Evolutionary conservation across 208 protist genomes (phyloP).

Genomic region (Acanthamoeba royreba): DNA sequence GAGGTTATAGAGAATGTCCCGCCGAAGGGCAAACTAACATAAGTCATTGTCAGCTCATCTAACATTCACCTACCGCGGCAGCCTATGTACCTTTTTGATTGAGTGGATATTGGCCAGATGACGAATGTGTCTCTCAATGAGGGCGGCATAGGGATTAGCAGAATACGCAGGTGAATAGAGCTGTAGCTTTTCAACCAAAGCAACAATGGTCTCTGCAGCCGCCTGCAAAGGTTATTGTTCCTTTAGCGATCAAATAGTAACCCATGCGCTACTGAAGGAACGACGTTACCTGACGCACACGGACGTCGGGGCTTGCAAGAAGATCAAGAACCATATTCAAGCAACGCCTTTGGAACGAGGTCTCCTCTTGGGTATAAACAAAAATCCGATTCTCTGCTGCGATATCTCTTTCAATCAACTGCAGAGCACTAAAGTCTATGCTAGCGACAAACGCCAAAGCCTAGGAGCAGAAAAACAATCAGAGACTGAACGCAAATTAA

Average conservation of each 20-base stretch:
- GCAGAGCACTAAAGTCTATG: conserved; percentile 3
- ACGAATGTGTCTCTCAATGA: conserved; percentile 10
- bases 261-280: not conserved
- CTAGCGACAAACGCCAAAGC: conserved; percentile 19
- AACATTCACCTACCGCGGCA: too few species aligned
- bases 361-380: not conserved
- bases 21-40: not conserved
- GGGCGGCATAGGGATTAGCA: not conserved
- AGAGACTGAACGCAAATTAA: not conserved
- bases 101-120: not conserved
- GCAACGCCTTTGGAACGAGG: not conserved
- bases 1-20: conserved; percentile 10
- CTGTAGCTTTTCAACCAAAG: not conserved
- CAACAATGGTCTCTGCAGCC: not conserved
- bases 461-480: too few species aligned
- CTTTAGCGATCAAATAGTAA: too few species aligned
- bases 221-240: not conserved
- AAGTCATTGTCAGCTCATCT: too few species aligned
- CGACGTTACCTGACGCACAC: not conserved
- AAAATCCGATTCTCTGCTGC: not conserved
- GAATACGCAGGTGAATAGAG: not conserved
- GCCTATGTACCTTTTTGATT: not conserved
- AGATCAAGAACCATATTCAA: conserved; percentile 37
- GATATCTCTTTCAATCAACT: not conserved
- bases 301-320: not conserved